Conservation (phyloP, 352 stramenopile genomes). For the Pythium vanterpoolii region DNA sequence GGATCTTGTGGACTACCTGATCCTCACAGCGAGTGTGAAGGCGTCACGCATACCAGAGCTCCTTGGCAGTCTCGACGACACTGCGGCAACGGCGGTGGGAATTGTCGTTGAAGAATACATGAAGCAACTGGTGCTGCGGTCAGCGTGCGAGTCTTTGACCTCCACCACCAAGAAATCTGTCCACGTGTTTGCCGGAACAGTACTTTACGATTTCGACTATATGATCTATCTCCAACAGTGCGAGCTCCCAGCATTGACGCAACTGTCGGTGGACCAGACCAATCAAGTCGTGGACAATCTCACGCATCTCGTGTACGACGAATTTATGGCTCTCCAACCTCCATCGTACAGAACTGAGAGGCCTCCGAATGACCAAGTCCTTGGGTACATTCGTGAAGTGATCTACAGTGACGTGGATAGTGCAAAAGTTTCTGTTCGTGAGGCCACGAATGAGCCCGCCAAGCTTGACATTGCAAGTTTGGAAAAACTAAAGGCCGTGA, state of each 20-base stretch:
- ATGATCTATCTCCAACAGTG: conserved; percentile 7
- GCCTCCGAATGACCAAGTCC: background rate
- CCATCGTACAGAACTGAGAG: background rate
- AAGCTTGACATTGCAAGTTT: background rate
- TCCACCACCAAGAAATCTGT: conserved; percentile 15
- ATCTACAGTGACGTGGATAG: background rate
- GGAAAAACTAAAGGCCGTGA: conserved; percentile 10
- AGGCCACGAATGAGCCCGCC: background rate
- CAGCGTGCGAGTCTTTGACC: conserved; percentile 16
- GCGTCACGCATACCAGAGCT: conserved; percentile 53
- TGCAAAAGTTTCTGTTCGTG: background rate
- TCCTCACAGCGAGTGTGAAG: conserved; percentile 69
- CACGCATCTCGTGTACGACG: conserved; percentile 9
- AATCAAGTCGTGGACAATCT: conserved; percentile 1
- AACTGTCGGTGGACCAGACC: conserved; percentile 1
- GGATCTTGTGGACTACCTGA: conserved; percentile 69
- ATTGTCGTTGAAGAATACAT: conserved; percentile 82
- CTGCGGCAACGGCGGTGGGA: conserved; percentile 56
- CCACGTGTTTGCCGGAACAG: conserved; percentile 34
- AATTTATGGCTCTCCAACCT: conserved; percentile 14
- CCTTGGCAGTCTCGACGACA: conserved; percentile 77
- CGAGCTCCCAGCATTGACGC: background rate
- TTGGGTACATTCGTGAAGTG: conserved; percentile 7
- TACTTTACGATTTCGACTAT: conserved; percentile 68
- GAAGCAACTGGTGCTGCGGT: conserved; percentile 43